Evolutionary conservation across 768 basidiomycete species (phyloP), one percentile per base, ranked within the genome.

Genomic region (Suillus alpinus): DNA sequence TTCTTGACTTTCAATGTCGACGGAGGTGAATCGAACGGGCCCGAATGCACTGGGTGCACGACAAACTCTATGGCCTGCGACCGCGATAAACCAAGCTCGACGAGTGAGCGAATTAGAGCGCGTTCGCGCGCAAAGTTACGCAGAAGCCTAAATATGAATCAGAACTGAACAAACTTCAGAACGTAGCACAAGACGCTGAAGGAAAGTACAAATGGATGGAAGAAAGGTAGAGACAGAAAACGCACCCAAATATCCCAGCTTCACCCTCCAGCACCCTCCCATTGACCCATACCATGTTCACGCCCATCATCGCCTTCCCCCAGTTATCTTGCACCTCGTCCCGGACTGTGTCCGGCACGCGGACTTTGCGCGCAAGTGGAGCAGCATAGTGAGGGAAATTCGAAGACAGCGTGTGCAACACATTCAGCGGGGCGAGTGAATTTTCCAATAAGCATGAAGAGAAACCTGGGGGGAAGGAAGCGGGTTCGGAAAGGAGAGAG

Each of bases 301-400:
- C 63, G 1, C 88, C 86, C 46, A 74, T 77, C 60, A 83, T 77
- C 16, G 78, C 82, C 61, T 80, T 83, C 31, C 20, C 63, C 61
- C 83, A 80, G 64, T 93, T 93, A 8, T 68, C 69, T 23, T 78
- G 68, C 6, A 94, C 70, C 67, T 92, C 91, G 0, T 80, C 71
- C 0, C 70, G 67, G 9, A 96, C 66, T 13, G 73, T 76, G 9
- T 75, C 69, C 60, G 84, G 82, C 3, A 84, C 75, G 1, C 76
- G 66, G 46, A 94, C 84, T 60, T 88, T 86, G 3, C 93, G 85
- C 0, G 90, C 83, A 34, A 97, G 78, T 3, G 87, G 78, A 0
- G 86, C 80, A 1, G 88, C 87, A 68, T 95, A 96, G 69, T 85
- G 89, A 0, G 96, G 95, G 75, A 98, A 96, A 73, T 95, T 88